These are phyloP conservation scores for Trichocladium uniseriatum DNA, from an alignment of 495 filamentous ascomycete genomes.

Conservation along the genomic window DNA sequence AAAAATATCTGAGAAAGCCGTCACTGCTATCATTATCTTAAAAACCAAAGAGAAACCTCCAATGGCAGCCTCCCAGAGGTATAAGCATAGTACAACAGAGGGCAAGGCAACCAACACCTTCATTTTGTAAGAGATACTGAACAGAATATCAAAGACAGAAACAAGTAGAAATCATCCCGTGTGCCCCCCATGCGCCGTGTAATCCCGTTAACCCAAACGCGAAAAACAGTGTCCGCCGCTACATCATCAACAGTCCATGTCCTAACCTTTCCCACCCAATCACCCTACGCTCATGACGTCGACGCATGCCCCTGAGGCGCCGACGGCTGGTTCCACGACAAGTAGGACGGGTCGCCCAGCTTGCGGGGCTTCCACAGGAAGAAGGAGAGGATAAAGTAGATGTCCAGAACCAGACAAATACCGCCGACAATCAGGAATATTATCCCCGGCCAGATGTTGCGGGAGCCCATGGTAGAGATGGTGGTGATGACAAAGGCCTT, in stretches of 20 bases:
- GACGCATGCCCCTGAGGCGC: constrained; percentile 32
- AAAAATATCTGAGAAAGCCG: background rate
- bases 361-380: constrained; percentile 83
- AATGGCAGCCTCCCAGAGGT: background rate
- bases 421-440: constrained; percentile 92
- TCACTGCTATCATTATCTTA: background rate
- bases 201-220: constrained; percentile 12
- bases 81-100: constrained; percentile 2
- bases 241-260: background rate
- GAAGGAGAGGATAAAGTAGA: constrained; percentile 81
- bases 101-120: constrained; percentile 1
- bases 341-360: constrained; percentile 93
- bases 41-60: background rate
- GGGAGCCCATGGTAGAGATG: constrained; percentile 87
- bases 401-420: constrained; percentile 79
- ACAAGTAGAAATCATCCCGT: constrained; percentile 3
- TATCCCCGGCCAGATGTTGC: constrained; percentile 93
- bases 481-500: constrained; percentile 92
- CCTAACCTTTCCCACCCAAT: background rate
- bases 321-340: constrained; percentile 92
- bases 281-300: constrained; percentile 6
- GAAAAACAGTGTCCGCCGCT: background rate
- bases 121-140: background rate
- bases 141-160: background rate
- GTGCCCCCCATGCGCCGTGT: constrained; percentile 12